Percentiles rank a stretch among this genome's conserved stretches.
These are phyloP conservation scores for Daldinia decipiens DNA, from an alignment of 495 filamentous ascomycete genomes.

Conservation along the genomic window DNA sequence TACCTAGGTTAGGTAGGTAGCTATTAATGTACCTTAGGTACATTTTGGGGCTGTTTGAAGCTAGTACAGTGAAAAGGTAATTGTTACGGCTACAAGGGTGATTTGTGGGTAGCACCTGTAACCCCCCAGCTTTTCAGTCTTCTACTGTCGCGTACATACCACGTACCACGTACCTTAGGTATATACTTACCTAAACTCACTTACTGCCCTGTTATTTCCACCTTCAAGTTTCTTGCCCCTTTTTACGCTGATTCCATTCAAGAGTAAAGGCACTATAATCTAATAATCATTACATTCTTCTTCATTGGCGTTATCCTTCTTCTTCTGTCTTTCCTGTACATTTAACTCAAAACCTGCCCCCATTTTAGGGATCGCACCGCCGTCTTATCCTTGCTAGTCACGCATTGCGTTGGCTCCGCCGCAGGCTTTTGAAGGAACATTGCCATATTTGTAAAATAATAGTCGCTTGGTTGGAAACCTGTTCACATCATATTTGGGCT, in stretches of 20 bases:
- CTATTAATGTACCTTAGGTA: too few species aligned
- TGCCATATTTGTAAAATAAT: slow-evolving; percentile 1
- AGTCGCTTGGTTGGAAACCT: neutral
- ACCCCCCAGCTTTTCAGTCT: slow-evolving; percentile 6
- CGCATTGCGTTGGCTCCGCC: slow-evolving; percentile 1
- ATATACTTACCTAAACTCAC: neutral
- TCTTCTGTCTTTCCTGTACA: slow-evolving; percentile 18
- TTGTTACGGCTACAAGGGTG: neutral
- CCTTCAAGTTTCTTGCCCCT: slow-evolving; percentile 29
- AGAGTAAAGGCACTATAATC: slow-evolving; percentile 5
- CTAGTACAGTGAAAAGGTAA: neutral
- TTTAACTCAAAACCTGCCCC: slow-evolving; percentile 3
- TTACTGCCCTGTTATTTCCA: slow-evolving; percentile 15
- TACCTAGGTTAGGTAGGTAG: too few species aligned
- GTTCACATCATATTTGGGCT: neutral
- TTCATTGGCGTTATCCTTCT: slow-evolving; percentile 18
- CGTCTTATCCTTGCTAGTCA: neutral
- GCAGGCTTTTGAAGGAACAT: slow-evolving; percentile 6
- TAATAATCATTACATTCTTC: slow-evolving; percentile 18
- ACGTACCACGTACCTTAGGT: neutral
- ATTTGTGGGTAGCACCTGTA: neutral
- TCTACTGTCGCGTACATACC: slow-evolving; percentile 3
- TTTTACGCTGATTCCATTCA: slow-evolving; percentile 7
- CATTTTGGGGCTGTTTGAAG: neutral
- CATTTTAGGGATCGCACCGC: slow-evolving; percentile 4